Percentiles rank a stretch among this genome's conserved stretches.
Evolutionary conservation across 2,329 filamentous ascomycete species (phyloP).

Genomic region (Penicillium sp.): DNA sequence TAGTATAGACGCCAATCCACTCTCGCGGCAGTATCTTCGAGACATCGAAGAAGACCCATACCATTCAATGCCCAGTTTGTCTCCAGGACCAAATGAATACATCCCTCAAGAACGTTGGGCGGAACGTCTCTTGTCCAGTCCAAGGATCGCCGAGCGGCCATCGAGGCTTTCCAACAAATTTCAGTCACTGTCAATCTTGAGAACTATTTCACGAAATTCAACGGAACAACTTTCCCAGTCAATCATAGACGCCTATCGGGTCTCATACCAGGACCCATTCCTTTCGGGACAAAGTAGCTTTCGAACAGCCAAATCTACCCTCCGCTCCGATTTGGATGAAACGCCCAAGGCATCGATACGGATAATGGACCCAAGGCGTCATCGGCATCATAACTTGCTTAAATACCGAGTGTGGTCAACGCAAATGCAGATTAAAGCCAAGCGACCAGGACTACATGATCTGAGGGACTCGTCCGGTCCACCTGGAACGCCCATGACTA

Average conservation of each 20-base stretch:
- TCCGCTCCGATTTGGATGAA: not conserved
- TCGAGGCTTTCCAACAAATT: constrained; percentile 1
- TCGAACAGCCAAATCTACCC: not conserved
- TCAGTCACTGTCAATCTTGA: not conserved
- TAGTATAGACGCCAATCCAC: not conserved
- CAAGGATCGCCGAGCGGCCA: not conserved
- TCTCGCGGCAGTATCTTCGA: not conserved
- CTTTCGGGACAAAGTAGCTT: not conserved
- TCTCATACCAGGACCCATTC: not conserved
- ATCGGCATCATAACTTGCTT: constrained; percentile 10
- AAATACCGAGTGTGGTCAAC: constrained; percentile 38
- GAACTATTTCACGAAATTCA: not conserved
- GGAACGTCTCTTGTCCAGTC: not conserved
- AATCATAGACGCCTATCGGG: not conserved
- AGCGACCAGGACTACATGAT: constrained; percentile 10
- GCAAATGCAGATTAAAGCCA: constrained; percentile 33
- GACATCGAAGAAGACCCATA: not conserved
- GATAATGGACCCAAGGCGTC: not conserved
- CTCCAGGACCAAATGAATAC: not conserved
- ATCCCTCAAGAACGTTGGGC: not conserved
- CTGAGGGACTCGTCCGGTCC: constrained; percentile 26
- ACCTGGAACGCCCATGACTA: constrained; percentile 36
- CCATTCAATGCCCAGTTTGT: not conserved
- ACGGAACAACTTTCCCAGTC: not conserved
- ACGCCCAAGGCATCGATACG: not conserved